A percentile compares a stretch with the other conserved stretches of the same genome.
phyloP scores from a whole-genome alignment of 768 basidiomycete species.

The Phanerochaete carnosa region DNA sequence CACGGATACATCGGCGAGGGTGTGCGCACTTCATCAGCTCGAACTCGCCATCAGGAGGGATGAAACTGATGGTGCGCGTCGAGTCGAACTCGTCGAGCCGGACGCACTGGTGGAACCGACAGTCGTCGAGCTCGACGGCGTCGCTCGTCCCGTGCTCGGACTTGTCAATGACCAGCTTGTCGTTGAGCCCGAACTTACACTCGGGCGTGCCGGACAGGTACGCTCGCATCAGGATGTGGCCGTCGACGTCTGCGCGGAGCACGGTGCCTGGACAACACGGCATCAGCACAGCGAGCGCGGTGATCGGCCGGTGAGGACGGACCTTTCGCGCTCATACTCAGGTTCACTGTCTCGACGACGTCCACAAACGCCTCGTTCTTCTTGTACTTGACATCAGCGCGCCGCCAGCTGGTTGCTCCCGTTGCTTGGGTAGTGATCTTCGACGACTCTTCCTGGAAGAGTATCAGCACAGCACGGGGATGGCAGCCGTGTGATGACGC shows the following conservation, averaged over 20 bases:
- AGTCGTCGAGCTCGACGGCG: conserved; percentile 95
- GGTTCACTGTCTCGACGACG: conserved; percentile 93
- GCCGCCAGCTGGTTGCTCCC: conserved; percentile 92
- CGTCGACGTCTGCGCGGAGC: conserved; percentile 95
- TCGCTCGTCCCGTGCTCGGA: conserved; percentile 51
- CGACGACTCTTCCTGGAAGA: conserved; percentile 83
- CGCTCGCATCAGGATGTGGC: conserved; percentile 96
- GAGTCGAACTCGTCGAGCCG: conserved; percentile 93
- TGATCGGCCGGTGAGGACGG: conserved; percentile 15
- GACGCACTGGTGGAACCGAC: conserved; percentile 98
- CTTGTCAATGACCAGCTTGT: conserved; percentile 97
- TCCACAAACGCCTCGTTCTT: conserved; percentile 99
- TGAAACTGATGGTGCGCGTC: conserved; percentile 90
- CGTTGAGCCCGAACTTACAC: conserved; percentile 98
- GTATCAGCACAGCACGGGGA: not conserved
- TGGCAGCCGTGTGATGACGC: conserved; percentile 22
- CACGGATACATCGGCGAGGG: not conserved
- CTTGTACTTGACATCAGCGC: conserved; percentile 96
- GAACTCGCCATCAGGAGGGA: conserved; percentile 98
- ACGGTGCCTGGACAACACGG: conserved; percentile 59
- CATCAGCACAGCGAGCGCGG: not conserved
- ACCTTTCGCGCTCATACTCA: conserved; percentile 98
- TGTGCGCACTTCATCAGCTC: conserved; percentile 79
- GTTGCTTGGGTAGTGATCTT: conserved; percentile 98
- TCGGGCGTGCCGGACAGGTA: conserved; percentile 97